phyloP scores from a whole-genome alignment of 352 stramenopile species.

The Phytopythium chamaehyphon region DNA sequence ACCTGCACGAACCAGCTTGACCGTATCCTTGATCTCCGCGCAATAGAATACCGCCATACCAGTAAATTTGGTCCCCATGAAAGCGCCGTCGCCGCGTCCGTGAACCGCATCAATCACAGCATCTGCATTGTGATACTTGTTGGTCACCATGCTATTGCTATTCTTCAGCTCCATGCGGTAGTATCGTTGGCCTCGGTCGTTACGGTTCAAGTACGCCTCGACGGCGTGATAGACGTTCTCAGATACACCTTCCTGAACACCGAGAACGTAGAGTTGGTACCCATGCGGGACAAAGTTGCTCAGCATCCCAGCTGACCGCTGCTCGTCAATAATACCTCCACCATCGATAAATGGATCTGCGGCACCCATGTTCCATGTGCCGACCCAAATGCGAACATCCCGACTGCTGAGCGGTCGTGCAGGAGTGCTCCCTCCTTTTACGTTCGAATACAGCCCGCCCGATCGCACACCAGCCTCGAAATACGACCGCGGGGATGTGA shows the following conservation, averaged over 20 bases:
- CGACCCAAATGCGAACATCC: slow-evolving; percentile 78
- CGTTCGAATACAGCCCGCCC: slow-evolving; percentile 31
- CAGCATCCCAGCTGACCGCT: slow-evolving; percentile 66
- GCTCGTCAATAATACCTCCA: slow-evolving; percentile 70
- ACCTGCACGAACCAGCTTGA: slow-evolving; percentile 71
- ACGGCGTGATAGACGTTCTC: slow-evolving; percentile 84
- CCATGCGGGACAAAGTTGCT: slow-evolving; percentile 69
- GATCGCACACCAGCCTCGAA: slow-evolving; percentile 48
- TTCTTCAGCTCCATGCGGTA: slow-evolving; percentile 77
- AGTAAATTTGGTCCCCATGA: slow-evolving; percentile 84
- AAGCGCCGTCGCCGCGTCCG: slow-evolving; percentile 73
- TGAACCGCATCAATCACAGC: slow-evolving; percentile 77
- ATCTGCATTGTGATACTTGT: slow-evolving; percentile 64
- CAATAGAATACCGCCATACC: slow-evolving; percentile 78
- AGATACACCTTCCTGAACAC: slow-evolving; percentile 81
- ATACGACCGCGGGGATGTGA: slow-evolving; percentile 66
- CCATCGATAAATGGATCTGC: slow-evolving; percentile 75
- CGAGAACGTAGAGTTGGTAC: slow-evolving; percentile 86
- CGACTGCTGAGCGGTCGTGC: slow-evolving; percentile 31
- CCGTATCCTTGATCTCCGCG: slow-evolving; percentile 39
- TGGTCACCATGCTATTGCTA: slow-evolving; percentile 55
- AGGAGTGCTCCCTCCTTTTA: slow-evolving; percentile 11
- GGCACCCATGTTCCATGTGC: slow-evolving; percentile 86
- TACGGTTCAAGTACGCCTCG: slow-evolving; percentile 72
- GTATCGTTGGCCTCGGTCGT: slow-evolving; percentile 50